Evolutionary conservation across 2,329 filamentous ascomycete genomes (phyloP).

Genomic region (Trichoderma sp.): DNA sequence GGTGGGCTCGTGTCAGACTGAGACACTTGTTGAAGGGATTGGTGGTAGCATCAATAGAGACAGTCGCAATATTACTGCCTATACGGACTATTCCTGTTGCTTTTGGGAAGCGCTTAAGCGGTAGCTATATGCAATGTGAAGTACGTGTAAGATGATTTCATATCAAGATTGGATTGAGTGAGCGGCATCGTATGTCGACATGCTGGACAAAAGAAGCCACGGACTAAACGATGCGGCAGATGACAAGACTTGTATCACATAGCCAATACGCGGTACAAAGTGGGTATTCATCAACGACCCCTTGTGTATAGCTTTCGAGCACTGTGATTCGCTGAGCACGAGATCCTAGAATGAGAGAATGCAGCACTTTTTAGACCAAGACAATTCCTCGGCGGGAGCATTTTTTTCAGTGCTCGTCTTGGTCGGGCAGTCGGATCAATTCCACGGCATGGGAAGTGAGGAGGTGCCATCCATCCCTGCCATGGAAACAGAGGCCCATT

Average conservation of each 20-base stretch:
- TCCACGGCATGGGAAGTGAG: not conserved
- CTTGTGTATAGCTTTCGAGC: not conserved
- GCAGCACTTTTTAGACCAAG: not conserved
- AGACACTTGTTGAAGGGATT: constrained; percentile 7
- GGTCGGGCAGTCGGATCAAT: constrained; percentile 10
- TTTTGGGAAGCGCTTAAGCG: not conserved
- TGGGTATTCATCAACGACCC: not conserved
- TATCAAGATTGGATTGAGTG: not conserved
- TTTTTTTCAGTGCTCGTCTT: not conserved
- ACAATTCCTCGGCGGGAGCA: not conserved
- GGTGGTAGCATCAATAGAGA: not conserved
- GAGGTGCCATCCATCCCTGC: not conserved
- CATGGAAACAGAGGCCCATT: not conserved
- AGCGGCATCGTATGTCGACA: not conserved
- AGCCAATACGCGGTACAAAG: constrained; percentile 10
- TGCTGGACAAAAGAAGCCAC: not conserved
- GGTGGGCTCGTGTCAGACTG: constrained; percentile 14
- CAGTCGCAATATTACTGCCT: not conserved
- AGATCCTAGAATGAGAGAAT: not conserved
- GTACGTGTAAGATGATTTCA: not conserved
- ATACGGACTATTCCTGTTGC: not conserved
- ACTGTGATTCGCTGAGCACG: not conserved
- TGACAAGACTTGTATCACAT: not conserved
- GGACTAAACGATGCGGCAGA: not conserved
- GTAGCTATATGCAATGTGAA: not conserved